A percentile compares a stretch with the other conserved stretches of the same genome.
phyloP scores from a whole-genome alignment of 2,329 filamentous ascomycete species.

The Colletotrichum sublineola region DNA sequence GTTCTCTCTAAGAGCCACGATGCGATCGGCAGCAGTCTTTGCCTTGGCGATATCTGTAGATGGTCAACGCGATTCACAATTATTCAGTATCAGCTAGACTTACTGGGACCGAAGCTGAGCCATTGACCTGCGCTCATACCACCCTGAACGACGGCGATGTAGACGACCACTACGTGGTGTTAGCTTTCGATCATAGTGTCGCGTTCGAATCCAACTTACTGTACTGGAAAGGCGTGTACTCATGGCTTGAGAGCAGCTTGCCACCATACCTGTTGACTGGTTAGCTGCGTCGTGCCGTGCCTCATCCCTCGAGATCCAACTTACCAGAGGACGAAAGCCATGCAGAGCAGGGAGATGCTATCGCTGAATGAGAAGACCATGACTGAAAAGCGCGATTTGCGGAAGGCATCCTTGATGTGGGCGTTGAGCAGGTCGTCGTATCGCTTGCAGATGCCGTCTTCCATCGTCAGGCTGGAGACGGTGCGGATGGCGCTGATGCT shows the following conservation, averaged over 20 bases:
- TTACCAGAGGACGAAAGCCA: slow-evolving; percentile 42
- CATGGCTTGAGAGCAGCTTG: slow-evolving; percentile 35
- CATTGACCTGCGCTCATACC: slow-evolving; percentile 43
- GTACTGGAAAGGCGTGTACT: slow-evolving; percentile 44
- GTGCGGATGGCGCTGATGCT: slow-evolving; percentile 41
- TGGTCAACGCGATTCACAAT: background rate
- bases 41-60: slow-evolving; percentile 40
- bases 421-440: slow-evolving; percentile 27
- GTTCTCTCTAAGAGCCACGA: slow-evolving; percentile 35
- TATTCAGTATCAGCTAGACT: background rate
- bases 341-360: slow-evolving; percentile 37
- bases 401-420: slow-evolving; percentile 36
- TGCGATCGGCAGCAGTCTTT: slow-evolving; percentile 41
- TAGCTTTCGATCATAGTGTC: background rate
- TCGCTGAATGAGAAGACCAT: slow-evolving; percentile 40
- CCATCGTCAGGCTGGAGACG: slow-evolving; percentile 40
- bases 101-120: slow-evolving; percentile 42
- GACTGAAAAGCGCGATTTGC: slow-evolving; percentile 35
- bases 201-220: slow-evolving; percentile 16
- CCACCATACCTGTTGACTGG: slow-evolving; percentile 35
- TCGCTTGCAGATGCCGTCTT: slow-evolving; percentile 36
- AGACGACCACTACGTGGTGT: slow-evolving; percentile 37
- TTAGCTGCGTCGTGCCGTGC: background rate
- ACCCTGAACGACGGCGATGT: slow-evolving; percentile 42
- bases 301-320: background rate